Percentiles rank a stretch among this genome's conserved stretches.
These are phyloP conservation scores for Rhododendron williamsianum DNA, from an alignment of 148 eudicot species.

Conservation along the genomic window DNA sequence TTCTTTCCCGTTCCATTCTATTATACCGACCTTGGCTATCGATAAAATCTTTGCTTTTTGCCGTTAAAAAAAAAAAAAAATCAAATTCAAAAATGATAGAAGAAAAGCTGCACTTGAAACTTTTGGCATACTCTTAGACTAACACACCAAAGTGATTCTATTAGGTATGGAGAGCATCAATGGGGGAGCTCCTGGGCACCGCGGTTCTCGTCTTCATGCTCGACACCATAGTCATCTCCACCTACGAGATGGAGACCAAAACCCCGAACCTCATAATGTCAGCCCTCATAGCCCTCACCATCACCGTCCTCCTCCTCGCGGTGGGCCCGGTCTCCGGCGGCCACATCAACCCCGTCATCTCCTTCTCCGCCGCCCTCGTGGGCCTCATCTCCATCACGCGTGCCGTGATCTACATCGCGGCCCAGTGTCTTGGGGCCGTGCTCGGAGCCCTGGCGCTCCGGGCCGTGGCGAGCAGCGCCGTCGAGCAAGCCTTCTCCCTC, in stretches of 20 bases:
- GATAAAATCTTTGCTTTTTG: no score
- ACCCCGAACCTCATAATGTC: constrained; percentile 32
- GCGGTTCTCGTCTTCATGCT: constrained; percentile 39
- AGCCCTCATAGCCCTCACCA: constrained; percentile 18
- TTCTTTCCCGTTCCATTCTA: no score
- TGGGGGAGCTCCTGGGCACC: constrained; percentile 37
- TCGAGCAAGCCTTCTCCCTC: constrained; percentile 30
- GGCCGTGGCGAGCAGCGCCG: constrained; percentile 24
- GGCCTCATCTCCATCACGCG: constrained; percentile 35
- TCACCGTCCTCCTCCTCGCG: constrained; percentile 33
- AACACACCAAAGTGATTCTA: background rate
- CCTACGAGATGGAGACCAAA: constrained; percentile 18
- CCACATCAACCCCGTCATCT: constrained; percentile 41
- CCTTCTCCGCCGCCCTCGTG: constrained; percentile 36
- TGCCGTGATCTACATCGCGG: constrained; percentile 28
- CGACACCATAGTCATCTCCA: constrained; percentile 39
- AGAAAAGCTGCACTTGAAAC: background rate
- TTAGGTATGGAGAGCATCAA: constrained; percentile 44
- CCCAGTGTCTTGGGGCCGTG: constrained; percentile 31
- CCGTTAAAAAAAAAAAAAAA: no score
- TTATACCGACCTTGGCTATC: no score
- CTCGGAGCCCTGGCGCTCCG: constrained; percentile 43
- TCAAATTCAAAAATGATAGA: no score
- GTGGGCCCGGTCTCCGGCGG: constrained; percentile 36
- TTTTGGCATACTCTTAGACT: background rate